Evolutionary conservation across 768 basidiomycete species (phyloP).

Genomic region (Crucibulum laeve): DNA sequence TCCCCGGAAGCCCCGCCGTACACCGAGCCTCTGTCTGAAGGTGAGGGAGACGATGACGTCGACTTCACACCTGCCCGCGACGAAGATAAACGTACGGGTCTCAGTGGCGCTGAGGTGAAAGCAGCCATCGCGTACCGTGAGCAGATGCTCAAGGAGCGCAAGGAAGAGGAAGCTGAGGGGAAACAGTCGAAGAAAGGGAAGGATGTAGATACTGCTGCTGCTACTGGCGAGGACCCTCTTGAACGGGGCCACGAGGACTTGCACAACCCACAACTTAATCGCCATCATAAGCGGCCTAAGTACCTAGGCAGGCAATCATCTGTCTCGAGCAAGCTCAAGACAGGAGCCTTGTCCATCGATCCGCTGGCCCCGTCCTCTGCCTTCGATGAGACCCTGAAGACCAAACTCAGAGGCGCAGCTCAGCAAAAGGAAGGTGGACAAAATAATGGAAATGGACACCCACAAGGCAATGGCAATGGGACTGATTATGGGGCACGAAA

Average conservation of each 20-base stretch:
- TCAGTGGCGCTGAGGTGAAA: slow-evolving; percentile 69
- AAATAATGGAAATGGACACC: too few relatives aligned
- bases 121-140: slow-evolving; percentile 88
- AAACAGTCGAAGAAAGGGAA: slow-evolving; percentile 15
- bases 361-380: slow-evolving; percentile 79
- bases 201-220: slow-evolving; percentile 12
- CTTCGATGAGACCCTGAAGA: slow-evolving; percentile 82
- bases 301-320: slow-evolving; percentile 20
- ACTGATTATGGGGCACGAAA: slow-evolving; percentile 12
- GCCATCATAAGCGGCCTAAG: slow-evolving; percentile 33
- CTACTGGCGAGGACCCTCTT: not conserved
- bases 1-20: slow-evolving; percentile 50
- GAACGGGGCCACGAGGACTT: not conserved
- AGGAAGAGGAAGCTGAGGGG: slow-evolving; percentile 23
- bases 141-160: slow-evolving; percentile 58
- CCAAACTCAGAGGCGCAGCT: slow-evolving; percentile 45
- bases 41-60: slow-evolving; percentile 84
- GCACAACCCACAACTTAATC: not conserved
- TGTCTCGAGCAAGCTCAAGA: slow-evolving; percentile 18
- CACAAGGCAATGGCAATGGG: slow-evolving; percentile 24
- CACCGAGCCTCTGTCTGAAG: slow-evolving; percentile 90
- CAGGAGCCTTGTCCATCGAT: slow-evolving; percentile 61
- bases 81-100: slow-evolving; percentile 76
- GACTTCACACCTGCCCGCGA: slow-evolving; percentile 68
- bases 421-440: too few relatives aligned